phyloP scores from a whole-genome alignment of 495 filamentous ascomycete genomes.

The Tuber aestivum region DNA sequence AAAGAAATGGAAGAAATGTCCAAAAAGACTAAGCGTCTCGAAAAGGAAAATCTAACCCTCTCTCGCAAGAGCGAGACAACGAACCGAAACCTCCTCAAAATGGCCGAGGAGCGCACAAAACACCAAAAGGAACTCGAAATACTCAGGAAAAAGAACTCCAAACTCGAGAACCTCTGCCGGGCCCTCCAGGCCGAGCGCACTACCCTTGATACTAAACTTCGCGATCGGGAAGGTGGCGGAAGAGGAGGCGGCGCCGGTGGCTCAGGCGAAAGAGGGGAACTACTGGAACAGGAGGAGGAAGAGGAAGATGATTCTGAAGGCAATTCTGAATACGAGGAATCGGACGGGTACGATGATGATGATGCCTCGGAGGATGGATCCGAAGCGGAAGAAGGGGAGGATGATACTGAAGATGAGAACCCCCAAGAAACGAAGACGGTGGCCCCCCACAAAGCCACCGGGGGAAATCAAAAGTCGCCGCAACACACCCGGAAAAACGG shows the following conservation, averaged over 20 bases:
- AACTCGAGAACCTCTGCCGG: constrained; percentile 70
- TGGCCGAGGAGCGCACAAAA: constrained; percentile 90
- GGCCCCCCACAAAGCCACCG: not conserved
- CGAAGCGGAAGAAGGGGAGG: constrained; percentile 36
- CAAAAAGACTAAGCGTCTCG: constrained; percentile 94
- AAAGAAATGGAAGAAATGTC: constrained; percentile 99
- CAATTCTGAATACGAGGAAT: constrained; percentile 72
- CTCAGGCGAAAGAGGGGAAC: constrained; percentile 12
- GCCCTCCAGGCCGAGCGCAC: constrained; percentile 41
- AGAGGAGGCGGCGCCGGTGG: not conserved
- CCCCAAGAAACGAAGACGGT: constrained; percentile 22
- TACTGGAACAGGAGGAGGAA: constrained; percentile 54
- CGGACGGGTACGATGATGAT: constrained; percentile 59
- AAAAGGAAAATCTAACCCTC: constrained; percentile 89
- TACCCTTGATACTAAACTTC: constrained; percentile 33
- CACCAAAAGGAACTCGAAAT: constrained; percentile 73
- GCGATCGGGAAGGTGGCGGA: constrained; percentile 12
- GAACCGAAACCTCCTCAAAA: constrained; percentile 90
- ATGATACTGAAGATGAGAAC: constrained; percentile 34
- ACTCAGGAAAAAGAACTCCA: constrained; percentile 80
- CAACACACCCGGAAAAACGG: not conserved
- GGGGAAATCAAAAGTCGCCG: constrained; percentile 10
- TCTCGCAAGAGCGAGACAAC: constrained; percentile 90
- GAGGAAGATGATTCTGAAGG: constrained; percentile 50
- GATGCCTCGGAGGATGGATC: constrained; percentile 49